Percentiles rank a stretch among this genome's conserved stretches.
These are phyloP conservation scores for Xylaria telfairii DNA, from an alignment of 495 filamentous ascomycete species.

Conservation along the genomic window DNA sequence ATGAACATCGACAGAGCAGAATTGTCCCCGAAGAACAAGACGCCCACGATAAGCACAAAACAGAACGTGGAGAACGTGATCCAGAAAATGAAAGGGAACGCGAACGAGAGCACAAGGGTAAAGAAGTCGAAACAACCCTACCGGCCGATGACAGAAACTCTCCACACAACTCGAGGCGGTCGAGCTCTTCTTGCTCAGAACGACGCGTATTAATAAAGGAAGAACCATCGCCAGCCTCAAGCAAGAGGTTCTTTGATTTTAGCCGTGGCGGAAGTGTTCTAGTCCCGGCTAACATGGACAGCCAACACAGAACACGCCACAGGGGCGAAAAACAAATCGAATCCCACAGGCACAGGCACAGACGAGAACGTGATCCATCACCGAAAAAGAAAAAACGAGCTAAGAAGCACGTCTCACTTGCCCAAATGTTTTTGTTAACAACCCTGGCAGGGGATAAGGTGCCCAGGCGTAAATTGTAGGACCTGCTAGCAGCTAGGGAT, in stretches of 20 bases:
- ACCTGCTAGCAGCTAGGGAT: too few species aligned
- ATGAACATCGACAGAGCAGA: background rate
- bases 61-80: conserved; percentile 36
- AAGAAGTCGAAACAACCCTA: conserved; percentile 32
- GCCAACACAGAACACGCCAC: too few species aligned
- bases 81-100: conserved; percentile 30
- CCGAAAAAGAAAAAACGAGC: too few species aligned
- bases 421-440: too few species aligned
- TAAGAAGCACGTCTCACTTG: too few species aligned
- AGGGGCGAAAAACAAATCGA: too few species aligned
- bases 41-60: conserved; percentile 51
- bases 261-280: conserved; percentile 45
- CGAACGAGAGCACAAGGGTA: conserved; percentile 32
- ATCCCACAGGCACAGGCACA: too few species aligned
- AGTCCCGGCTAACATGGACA: conserved; percentile 36
- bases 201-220: conserved; percentile 33
- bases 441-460: too few species aligned
- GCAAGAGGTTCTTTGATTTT: conserved; percentile 50
- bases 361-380: too few species aligned
- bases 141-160: conserved; percentile 34
- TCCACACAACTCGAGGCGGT: conserved; percentile 44
- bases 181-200: conserved; percentile 37
- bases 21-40: conserved; percentile 45
- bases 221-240: conserved; percentile 32
- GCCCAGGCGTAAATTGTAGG: too few species aligned